Base-by-base conservation (phyloP, 2,329 filamentous ascomycete genomes). In the Aspergillus costaricaensis region DNA sequence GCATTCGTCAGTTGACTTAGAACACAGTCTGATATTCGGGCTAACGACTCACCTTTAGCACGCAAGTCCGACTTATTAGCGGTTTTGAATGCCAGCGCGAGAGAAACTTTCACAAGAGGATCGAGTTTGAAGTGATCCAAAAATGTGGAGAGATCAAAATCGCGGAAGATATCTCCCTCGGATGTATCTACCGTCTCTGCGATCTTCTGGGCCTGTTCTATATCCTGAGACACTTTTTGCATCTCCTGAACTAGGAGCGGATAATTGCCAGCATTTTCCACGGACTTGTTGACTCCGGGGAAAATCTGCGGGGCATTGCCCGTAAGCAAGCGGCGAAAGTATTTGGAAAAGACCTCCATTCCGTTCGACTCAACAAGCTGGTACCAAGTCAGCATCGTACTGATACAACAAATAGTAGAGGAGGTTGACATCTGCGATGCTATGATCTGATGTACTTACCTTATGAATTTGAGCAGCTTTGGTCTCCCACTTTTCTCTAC, bases 301-400 rank as follows among this genome's bases (percentile, higher is more conserved):
- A 98, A 98, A 75, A 99, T 95, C 72, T 95, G 89, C 65, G 89
- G 82, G 71, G 93, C 92, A 87, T 97, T 97, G 80, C 89, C 89
- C 78, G 90, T 90, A 74, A 99, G 87, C 75, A 98, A 84, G 79
- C 94, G 91, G 78, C 92, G 89, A 79, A 99, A 96, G 79, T 95
- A 97, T 82, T 93, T 96, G 62, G 91, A 88, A 77, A 93, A 97
- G 75, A 97, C 92, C 84, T 99, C 96, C 94, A 99, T 99, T 75
- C 93, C 93, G 92, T 96, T 89, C 72, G 94, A 93, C 86, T 96
- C 89, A 81, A 98, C 90, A 76, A 98, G 88, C 91, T 96, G 65
- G 7, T 52, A 30, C 21, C 7, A 38, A 38, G 54, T 60, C 25
- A 55, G 55, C 55, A 53, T 53, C 36, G 21, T 5, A 3, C 6